Evolutionary conservation across 2,329 filamentous ascomycete species (phyloP).

Genomic region (Colletotrichum sp.): DNA sequence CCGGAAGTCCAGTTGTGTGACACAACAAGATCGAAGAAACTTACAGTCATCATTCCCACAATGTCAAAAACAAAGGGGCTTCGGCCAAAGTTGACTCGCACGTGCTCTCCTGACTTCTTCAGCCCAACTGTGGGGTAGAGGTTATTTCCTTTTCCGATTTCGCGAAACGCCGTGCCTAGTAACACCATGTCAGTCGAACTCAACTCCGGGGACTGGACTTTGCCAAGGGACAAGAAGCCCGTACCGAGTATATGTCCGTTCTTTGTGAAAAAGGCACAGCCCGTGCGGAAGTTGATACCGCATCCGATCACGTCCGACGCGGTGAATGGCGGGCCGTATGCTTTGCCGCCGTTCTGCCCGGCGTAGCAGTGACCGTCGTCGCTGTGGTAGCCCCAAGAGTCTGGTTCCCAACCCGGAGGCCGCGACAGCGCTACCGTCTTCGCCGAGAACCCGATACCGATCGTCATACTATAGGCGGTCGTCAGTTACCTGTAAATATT

Average conservation of each 20-base stretch:
- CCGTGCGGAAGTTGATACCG: slow-evolving; percentile 68
- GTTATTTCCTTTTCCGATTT: slow-evolving; percentile 56
- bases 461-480: slow-evolving; percentile 53
- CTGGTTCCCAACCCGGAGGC: slow-evolving; percentile 70
- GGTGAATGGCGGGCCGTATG: slow-evolving; percentile 62
- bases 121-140: slow-evolving; percentile 73
- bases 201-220: not conserved
- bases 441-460: slow-evolving; percentile 67
- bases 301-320: slow-evolving; percentile 67
- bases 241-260: slow-evolving; percentile 64
- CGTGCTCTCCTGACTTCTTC: slow-evolving; percentile 66
- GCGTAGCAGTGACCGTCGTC: slow-evolving; percentile 70
- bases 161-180: slow-evolving; percentile 72
- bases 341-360: slow-evolving; percentile 60
- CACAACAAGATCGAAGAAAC: slow-evolving; percentile 26
- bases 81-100: slow-evolving; percentile 71
- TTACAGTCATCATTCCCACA: slow-evolving; percentile 80
- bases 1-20: not conserved
- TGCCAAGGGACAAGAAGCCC: slow-evolving; percentile 26
- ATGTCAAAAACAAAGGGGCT: slow-evolving; percentile 90
- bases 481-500: not conserved
- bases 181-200: slow-evolving; percentile 16
- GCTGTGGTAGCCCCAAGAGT: slow-evolving; percentile 73
- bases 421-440: slow-evolving; percentile 59
- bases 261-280: slow-evolving; percentile 72